Conservation (phyloP, 768 basidiomycete species). For the Fistulinella prunicolor region DNA sequence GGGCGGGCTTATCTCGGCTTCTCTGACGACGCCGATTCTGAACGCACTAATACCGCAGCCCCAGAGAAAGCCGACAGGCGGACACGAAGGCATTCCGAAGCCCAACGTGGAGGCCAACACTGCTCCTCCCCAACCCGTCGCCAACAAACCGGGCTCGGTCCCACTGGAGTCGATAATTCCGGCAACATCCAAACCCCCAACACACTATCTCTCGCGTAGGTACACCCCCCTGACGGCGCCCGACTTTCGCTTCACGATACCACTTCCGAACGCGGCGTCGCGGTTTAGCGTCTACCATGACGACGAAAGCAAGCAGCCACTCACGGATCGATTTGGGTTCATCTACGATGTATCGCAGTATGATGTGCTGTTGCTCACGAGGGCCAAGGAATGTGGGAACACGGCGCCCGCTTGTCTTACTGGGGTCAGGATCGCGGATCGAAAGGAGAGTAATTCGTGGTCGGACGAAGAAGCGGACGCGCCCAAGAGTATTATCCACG, state of each 20-base stretch:
- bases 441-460: constrained; percentile 77
- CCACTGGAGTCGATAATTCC: constrained; percentile 84
- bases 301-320: constrained; percentile 51
- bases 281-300: constrained; percentile 49
- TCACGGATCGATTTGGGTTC: constrained; percentile 89
- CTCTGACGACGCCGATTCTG: constrained; percentile 58
- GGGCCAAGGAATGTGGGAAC: constrained; percentile 68
- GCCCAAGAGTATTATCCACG: constrained; percentile 30
- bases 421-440: constrained; percentile 83
- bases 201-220: constrained; percentile 73
- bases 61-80: constrained; percentile 39
- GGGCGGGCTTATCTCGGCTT: constrained; percentile 35
- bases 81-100: constrained; percentile 21
- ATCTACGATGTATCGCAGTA: constrained; percentile 84
- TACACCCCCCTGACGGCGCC: constrained; percentile 72
- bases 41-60: constrained; percentile 56
- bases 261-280: constrained; percentile 54
- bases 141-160: constrained; percentile 43
- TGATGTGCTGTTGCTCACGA: constrained; percentile 71
- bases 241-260: constrained; percentile 72
- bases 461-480: constrained; percentile 58
- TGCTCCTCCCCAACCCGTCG: constrained; percentile 18
- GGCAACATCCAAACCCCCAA: constrained; percentile 74
- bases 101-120: constrained; percentile 12
- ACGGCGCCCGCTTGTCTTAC: constrained; percentile 83